Evolutionary conservation across 495 filamentous ascomycete species (phyloP), one percentile per base, ranked within the genome.

Genomic region (Talaromyces trachyspermus): DNA sequence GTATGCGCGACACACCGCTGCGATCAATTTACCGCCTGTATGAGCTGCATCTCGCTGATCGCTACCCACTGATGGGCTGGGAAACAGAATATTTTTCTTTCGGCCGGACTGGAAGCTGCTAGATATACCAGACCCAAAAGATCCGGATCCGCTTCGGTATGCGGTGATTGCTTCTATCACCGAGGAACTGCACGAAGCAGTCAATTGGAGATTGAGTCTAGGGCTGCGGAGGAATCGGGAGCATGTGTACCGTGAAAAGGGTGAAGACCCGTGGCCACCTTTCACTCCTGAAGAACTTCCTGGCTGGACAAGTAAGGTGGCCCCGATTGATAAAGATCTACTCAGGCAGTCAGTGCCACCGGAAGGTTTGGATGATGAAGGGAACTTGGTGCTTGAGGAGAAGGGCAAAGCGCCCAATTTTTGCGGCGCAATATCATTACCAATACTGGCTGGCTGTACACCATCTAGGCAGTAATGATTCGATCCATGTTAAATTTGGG

Each of bases 1-100:
- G 57, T 15, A 48, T 51, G 47, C 54, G 64, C 5, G 65, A 70
- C 33, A 72, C 67, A 0, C 63, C 62, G 1, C 48, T 68, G 3
- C 58, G 67, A 11, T 63, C 60, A 2, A 29, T 69, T 7, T 72
- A 70, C 49, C 64, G 67, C 2, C 48, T 70, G 8, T 70, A 70
- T 19, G 67, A 70, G 33, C 41, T 54, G 4, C 48, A 61, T 10
- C 48, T 58, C 3, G 55, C 66, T 7, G 50, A 57, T 10, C 41
- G 49, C 1, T 60, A 59, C 27, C 48, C 24, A 14, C 36, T 54
- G 9, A 54, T 66, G 22, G 61, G 62, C 5, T 52, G 40, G 12
- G 65, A 72, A 41, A 55, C 52, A 4, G 65, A 69, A 40, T 70
- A 70, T 37, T 65, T 70, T 44, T 72, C 54, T 63, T 48, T 14